phyloP scores from a whole-genome alignment of 257 asterid genomes.

The Cinchona pubescens region DNA sequence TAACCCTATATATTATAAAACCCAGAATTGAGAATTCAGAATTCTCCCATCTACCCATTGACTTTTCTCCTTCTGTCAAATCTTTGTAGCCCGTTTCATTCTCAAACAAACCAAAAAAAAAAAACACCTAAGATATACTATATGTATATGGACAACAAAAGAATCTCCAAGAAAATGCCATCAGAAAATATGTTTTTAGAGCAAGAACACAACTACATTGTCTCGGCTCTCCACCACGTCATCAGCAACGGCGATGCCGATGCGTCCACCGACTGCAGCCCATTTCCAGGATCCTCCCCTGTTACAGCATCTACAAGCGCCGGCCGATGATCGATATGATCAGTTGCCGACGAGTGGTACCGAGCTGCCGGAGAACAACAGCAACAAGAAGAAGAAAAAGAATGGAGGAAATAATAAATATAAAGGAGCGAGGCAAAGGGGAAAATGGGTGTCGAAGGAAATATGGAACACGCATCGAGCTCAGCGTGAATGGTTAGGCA shows the following conservation, averaged over 20 bases:
- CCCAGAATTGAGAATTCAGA: no score
- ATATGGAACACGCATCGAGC: slow-evolving; percentile 18
- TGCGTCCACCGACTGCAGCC: background rate
- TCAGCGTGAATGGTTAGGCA: slow-evolving; percentile 21
- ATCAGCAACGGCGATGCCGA: slow-evolving; percentile 11
- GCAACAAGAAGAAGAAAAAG: background rate
- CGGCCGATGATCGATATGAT: background rate
- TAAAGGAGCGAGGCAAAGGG: slow-evolving; percentile 10
- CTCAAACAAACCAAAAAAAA: no score
- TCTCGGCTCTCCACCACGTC: slow-evolving; percentile 25
- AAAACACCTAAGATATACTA: no score
- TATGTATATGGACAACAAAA: background rate
- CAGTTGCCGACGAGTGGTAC: no score
- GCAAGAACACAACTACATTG: slow-evolving; percentile 16
- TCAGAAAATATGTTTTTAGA: background rate
- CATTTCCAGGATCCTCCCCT: no score
- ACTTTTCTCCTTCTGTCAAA: no score
- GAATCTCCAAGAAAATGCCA: background rate
- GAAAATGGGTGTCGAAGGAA: slow-evolving; percentile 29
- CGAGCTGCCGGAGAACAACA: no score
- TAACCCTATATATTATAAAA: no score
- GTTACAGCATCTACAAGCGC: background rate
- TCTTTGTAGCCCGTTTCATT: no score
- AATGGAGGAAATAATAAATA: background rate
- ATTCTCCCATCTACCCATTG: no score